Conservation (phyloP, 2,329 filamentous ascomycete species). For the Venturia nashicola region DNA sequence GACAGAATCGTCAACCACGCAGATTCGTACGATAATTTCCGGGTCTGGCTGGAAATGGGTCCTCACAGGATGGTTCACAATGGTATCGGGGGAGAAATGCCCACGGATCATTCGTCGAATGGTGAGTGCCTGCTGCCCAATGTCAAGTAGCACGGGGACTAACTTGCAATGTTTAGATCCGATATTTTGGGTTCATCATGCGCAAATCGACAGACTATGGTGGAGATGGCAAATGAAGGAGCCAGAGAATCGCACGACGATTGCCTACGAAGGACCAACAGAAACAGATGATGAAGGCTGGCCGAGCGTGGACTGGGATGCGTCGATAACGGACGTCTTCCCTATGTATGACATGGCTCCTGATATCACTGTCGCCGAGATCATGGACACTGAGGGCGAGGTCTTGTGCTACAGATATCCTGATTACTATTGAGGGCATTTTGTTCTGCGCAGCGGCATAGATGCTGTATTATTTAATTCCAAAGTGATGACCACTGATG, state of each 20-base stretch:
- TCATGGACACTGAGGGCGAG: not conserved
- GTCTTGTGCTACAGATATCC: conserved; percentile 1
- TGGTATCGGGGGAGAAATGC: conserved; percentile 2
- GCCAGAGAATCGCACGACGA: not conserved
- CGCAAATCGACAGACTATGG: conserved; percentile 9
- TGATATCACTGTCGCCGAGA: not conserved
- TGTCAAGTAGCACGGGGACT: not conserved
- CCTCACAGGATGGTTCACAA: conserved; percentile 2
- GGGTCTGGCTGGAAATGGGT: not conserved
- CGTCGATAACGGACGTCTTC: not conserved
- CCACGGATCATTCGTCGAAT: conserved; percentile 2
- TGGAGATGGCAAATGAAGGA: conserved; percentile 10
- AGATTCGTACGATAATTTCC: not conserved
- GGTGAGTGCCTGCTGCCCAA: not conserved
- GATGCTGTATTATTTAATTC: not conserved
- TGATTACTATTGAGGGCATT: not conserved
- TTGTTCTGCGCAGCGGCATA: not conserved
- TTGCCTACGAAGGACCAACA: not conserved
- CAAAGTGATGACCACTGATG: not conserved
- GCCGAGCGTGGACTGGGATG: not conserved
- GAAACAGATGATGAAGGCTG: not conserved
- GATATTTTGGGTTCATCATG: conserved; percentile 10
- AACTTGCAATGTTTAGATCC: not conserved
- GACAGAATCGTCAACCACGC: not conserved
- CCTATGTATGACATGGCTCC: not conserved